Evolutionary conservation across 768 basidiomycete genomes (phyloP), one percentile per base, ranked within the genome.

Genomic region (Baorangia bicolor): DNA sequence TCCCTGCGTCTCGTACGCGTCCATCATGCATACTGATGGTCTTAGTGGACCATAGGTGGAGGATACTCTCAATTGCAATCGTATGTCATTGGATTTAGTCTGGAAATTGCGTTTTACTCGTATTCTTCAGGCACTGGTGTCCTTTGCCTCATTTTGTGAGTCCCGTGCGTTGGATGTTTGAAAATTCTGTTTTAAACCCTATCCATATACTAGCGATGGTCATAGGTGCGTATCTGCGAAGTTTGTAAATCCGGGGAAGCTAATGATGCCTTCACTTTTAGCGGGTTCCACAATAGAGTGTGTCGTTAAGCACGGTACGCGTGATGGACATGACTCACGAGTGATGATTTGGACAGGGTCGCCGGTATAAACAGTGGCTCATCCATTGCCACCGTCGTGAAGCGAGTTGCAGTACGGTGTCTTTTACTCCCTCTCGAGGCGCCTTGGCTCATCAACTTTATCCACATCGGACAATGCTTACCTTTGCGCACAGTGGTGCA

Each of bases 41-140:
- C 21, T 31, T 16, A 53, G 52, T 53, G 52, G 35, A 53, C 35
- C 11, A 23, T 13, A 30, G 35, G 35, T 53, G 52, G 52, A 37
- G 43, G 28, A 30, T 46, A 30, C 20, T 46, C 3, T 53, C 52
- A 11, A 23, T 53, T 12, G 43, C 9, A 28, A 38, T 53, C 27
- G 52, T 53, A 53, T 21, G 52, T 35, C 5, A 8, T 27, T 53
- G n/a, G 11, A 4, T 21, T 28, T 13, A 3, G 5, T 20, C 12
- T 13, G 12, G 10, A 9, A 7, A 11, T 25, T 5, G 14, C 14
- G 12, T 37, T n/a, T 38, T 2, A 12, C 11, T 53, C 16, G 27
- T 14, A 10, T 45, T 45, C 14, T 23, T 31, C 44, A 53, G 52
- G 44, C 35, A 13, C 16, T 53, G 7, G 37, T 28, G 11, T 45